Evolutionary conservation across 164 flowering plant species (phyloP).

Genomic region (Sedum album): DNA sequence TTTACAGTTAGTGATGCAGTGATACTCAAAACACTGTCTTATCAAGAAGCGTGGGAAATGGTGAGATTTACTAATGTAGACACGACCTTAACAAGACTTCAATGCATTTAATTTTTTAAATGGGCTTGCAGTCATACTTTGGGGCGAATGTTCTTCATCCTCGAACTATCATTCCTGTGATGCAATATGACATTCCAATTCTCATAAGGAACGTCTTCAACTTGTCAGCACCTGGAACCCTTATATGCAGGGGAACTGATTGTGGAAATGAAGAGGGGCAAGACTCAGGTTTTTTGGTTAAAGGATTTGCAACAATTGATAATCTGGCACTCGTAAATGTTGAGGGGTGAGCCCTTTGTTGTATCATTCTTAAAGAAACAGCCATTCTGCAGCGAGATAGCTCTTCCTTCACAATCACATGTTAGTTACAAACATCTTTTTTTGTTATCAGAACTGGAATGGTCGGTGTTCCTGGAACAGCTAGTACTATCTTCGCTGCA

Average conservation of each 20-base stretch:
- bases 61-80: not conserved
- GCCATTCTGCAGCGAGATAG: not conserved
- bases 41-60: conserved; percentile 3
- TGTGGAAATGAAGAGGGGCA: conserved; percentile 38
- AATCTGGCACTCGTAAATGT: conserved; percentile 95
- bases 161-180: conserved; percentile 94
- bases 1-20: conserved; percentile 9
- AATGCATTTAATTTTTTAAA: not conserved
- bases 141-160: conserved; percentile 99
- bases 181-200: conserved; percentile 88
- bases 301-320: conserved; percentile 98
- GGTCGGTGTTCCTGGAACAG: conserved; percentile 99
- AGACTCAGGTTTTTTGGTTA: conserved; percentile 49
- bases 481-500: conserved; percentile 80
- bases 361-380: not conserved
- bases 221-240: conserved; percentile 86
- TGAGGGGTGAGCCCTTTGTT: conserved; percentile 66
- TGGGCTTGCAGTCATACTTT: conserved; percentile 18
- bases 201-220: conserved; percentile 89
- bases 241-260: conserved; percentile 47
- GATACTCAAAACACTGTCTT: conserved; percentile 5
- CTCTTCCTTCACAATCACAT: not conserved
- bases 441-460: conserved; percentile 74
- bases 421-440: not conserved
- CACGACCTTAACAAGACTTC: not conserved